Evolutionary conservation across 768 basidiomycete species (phyloP).

Genomic region (Trametopsis cervina): DNA sequence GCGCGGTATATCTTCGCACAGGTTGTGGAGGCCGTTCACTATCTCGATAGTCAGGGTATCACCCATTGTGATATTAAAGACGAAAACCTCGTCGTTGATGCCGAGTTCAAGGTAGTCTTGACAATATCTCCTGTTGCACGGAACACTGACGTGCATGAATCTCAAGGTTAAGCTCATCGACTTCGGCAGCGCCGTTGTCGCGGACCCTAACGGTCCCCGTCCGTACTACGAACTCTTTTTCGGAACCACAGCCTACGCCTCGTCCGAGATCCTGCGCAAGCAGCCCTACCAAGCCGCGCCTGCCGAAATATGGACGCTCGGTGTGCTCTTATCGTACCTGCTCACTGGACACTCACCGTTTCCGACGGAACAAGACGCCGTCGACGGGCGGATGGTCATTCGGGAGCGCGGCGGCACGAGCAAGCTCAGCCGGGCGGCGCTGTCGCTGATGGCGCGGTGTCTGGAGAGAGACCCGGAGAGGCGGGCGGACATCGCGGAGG

Average conservation of each 20-base stretch:
- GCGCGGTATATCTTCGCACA: conserved; percentile 83
- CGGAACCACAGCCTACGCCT: conserved; percentile 93
- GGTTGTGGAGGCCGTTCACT: conserved; percentile 78
- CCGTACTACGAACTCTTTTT: conserved; percentile 78
- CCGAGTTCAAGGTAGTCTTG: conserved; percentile 52
- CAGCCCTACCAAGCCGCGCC: conserved; percentile 87
- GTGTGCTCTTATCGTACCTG: conserved; percentile 90
- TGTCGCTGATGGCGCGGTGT: conserved; percentile 68
- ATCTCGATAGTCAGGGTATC: conserved; percentile 77
- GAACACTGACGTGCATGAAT: neutral
- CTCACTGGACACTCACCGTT: conserved; percentile 92
- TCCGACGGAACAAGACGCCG: conserved; percentile 77
- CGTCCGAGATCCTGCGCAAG: conserved; percentile 88
- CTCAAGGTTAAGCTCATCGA: conserved; percentile 87
- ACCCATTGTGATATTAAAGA: conserved; percentile 97
- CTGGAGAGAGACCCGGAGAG: conserved; percentile 77
- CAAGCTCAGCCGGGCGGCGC: conserved; percentile 30
- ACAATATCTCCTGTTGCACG: too few species aligned
- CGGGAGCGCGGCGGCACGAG: conserved; percentile 14
- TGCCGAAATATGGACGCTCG: conserved; percentile 94
- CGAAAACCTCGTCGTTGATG: conserved; percentile 84
- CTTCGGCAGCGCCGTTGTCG: conserved; percentile 84
- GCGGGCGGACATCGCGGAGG: conserved; percentile 75
- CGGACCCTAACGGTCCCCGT: conserved; percentile 52
- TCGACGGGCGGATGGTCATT: conserved; percentile 55